phyloP scores from a whole-genome alignment of 164 flowering plant species.

The Macadamia integrifolia region DNA sequence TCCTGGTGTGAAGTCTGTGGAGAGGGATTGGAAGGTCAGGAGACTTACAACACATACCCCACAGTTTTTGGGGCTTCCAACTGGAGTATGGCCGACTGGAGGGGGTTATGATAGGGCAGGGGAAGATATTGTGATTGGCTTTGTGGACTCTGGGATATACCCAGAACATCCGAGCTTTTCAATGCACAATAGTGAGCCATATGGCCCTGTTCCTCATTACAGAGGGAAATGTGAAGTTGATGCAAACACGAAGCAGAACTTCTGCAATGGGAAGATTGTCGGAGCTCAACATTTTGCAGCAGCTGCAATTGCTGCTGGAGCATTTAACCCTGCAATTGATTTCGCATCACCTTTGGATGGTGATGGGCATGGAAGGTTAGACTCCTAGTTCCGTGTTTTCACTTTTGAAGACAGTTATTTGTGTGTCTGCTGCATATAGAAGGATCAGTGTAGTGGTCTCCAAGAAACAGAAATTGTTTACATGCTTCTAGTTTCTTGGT shows the following conservation, averaged over 20 bases:
- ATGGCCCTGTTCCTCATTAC: constrained; percentile 73
- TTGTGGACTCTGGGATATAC: constrained; percentile 92
- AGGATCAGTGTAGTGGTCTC: background rate
- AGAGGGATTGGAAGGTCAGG: constrained; percentile 91
- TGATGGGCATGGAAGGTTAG: constrained; percentile 99
- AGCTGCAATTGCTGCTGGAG: constrained; percentile 91
- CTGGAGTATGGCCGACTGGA: constrained; percentile 98
- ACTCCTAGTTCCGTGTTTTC: background rate
- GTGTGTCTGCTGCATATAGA: background rate
- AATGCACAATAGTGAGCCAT: constrained; percentile 53
- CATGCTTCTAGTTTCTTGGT: background rate
- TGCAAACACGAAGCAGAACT: constrained; percentile 55
- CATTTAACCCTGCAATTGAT: constrained; percentile 74
- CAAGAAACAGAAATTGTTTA: background rate
- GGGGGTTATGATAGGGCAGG: constrained; percentile 96
- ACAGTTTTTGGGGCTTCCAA: constrained; percentile 95
- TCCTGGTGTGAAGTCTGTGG: constrained; percentile 83
- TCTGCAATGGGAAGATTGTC: constrained; percentile 92
- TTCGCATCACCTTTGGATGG: constrained; percentile 97
- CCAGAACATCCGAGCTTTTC: constrained; percentile 93
- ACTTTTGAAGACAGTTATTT: background rate
- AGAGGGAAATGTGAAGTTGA: constrained; percentile 95
- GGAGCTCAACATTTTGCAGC: constrained; percentile 98
- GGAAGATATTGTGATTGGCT: constrained; percentile 90
- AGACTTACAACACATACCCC: constrained; percentile 96